Evolutionary conservation across 108 stramenopile species (phyloP), one percentile per base, ranked within the genome.

Genomic region (Fragilaria radians): DNA sequence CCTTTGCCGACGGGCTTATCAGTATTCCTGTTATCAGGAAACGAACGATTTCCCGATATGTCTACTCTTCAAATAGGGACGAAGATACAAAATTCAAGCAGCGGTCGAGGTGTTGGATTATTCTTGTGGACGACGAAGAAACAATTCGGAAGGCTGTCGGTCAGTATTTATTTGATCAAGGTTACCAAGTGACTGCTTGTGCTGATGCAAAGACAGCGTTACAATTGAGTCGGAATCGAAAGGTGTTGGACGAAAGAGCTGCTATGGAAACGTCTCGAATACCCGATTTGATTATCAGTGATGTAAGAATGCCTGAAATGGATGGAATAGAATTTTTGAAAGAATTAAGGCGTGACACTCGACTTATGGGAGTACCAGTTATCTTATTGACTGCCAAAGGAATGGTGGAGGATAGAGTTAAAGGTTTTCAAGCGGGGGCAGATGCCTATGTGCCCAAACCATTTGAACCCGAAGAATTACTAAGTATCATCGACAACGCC

Each of bases 381-480:
- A 57, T 94, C 14, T 61, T 94, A 14, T 54, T 94, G 18, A 89
- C 85, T 32, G 86, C 88, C 25, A 85, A 76, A 59, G 85, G 78
- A 5, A 71, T 72, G 68, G 71, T 71, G 7, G 72, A 85, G 50
- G 93, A 94, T 74, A 54, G 93, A 31, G 77, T 91, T 58, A 62
- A 59, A 25, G 93, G 88, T 36, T 94, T 79, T 66, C 67, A 84
- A 36, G 78, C 76, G 28, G 93, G 88, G 18, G 85, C 88, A 7
- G 88, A 91, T 80, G 89, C 82, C 14, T 94, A 89, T 57, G 46
- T 94, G 26, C 71, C 84, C 26, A 94, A 91, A 66, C 93, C 93
- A 25, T 89, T 94, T 59, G 78, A 91, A 61, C 86, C 86, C 26
- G 85, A 88, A 24, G 93, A 94, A 57, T 61, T 94, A 28, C 31